These are phyloP conservation scores for Rhizopogon sp. DNA, from an alignment of 768 basidiomycete genomes.

Conservation along the genomic window DNA sequence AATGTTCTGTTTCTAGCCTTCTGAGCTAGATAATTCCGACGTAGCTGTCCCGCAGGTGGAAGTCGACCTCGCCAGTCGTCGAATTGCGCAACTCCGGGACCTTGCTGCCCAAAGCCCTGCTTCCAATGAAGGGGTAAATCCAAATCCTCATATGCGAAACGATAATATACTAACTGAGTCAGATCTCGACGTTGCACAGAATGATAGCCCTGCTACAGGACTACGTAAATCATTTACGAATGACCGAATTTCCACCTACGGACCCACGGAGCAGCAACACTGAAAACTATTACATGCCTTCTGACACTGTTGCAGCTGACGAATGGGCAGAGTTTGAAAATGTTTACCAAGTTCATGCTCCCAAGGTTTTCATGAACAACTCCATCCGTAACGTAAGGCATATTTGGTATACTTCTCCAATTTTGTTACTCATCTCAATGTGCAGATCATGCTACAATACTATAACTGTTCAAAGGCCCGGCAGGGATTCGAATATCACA, in stretches of 20 bases:
- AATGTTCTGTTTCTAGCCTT: background rate
- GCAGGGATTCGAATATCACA: constrained; percentile 80
- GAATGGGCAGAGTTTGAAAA: constrained; percentile 85
- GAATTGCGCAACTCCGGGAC: constrained; percentile 45
- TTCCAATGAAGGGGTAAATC: constrained; percentile 13
- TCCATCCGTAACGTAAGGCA: constrained; percentile 69
- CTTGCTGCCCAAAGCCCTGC: constrained; percentile 9
- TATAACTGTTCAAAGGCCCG: constrained; percentile 77
- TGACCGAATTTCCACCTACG: constrained; percentile 35
- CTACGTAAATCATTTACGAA: constrained; percentile 52
- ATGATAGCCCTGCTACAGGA: constrained; percentile 59
- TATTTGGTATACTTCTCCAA: background rate
- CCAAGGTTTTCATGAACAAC: constrained; percentile 73
- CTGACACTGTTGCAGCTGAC: constrained; percentile 58
- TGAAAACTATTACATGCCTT: constrained; percentile 59
- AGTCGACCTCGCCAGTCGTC: constrained; percentile 48
- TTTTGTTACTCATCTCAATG: constrained; percentile 7
- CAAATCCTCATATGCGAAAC: background rate
- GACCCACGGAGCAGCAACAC: constrained; percentile 26
- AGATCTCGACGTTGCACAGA: constrained; percentile 28
- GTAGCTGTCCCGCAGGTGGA: constrained; percentile 64
- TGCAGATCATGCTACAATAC: constrained; percentile 81
- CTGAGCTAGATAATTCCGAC: constrained; percentile 1
- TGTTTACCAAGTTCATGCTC: constrained; percentile 87
- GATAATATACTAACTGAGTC: constrained; percentile 2